These are phyloP conservation scores for Vanderwaltozyma tropicalis DNA, from an alignment of 805 yeast genomes.

Conservation along the genomic window DNA sequence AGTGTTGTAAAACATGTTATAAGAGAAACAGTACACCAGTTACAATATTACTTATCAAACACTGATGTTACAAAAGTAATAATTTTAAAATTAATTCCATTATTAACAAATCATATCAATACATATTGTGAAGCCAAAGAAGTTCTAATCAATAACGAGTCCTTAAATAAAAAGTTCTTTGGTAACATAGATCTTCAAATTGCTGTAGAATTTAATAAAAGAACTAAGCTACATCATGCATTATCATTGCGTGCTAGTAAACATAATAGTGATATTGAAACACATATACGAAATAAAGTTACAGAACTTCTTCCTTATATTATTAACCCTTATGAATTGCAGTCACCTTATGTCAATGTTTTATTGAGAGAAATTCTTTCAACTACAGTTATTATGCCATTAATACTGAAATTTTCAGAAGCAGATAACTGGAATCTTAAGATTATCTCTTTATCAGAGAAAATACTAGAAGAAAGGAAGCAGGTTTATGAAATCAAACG, in stretches of 20 bases:
- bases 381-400: slow-evolving; percentile 45
- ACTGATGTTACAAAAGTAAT: slow-evolving; percentile 49
- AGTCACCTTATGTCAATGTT: slow-evolving; percentile 38
- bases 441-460: slow-evolving; percentile 49
- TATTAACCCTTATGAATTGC: slow-evolving; percentile 34
- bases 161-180: slow-evolving; percentile 6
- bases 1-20: slow-evolving; percentile 36
- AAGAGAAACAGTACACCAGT: slow-evolving; percentile 29
- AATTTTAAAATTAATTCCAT: slow-evolving; percentile 51
- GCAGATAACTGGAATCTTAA: slow-evolving; percentile 69
- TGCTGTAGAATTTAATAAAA: slow-evolving; percentile 31
- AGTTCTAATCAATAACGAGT: slow-evolving; percentile 17
- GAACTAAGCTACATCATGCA: slow-evolving; percentile 47
- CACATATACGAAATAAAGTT: slow-evolving; percentile 38
- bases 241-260: slow-evolving; percentile 31
- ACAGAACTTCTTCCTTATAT: slow-evolving; percentile 36
- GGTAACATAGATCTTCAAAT: slow-evolving; percentile 32
- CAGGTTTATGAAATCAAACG: slow-evolving; percentile 65
- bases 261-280: slow-evolving; percentile 35
- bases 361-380: slow-evolving; percentile 57
- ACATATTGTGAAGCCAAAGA: slow-evolving; percentile 37
- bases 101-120: slow-evolving; percentile 53
- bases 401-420: slow-evolving; percentile 44
- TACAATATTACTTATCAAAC: slow-evolving; percentile 34
- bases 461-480: slow-evolving; percentile 57